Evolutionary conservation across 805 yeast genomes (phyloP).

Genomic region (Yarrowia yakushimensis): DNA sequence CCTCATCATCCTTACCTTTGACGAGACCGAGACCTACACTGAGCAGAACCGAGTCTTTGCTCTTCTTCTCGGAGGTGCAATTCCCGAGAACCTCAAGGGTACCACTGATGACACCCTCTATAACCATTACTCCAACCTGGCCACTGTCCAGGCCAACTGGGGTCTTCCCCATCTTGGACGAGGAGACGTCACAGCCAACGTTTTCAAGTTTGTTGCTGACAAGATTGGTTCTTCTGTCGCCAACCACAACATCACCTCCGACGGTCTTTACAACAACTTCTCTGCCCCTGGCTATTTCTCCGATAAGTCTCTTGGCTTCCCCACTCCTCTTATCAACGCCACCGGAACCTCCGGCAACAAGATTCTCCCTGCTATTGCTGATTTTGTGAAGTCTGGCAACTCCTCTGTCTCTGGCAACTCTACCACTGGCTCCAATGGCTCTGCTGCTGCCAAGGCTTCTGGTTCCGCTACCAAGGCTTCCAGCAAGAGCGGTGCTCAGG

Average conservation of each 20-base stretch:
- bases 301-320: conserved; percentile 12
- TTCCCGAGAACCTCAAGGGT: conserved; percentile 44
- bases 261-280: conserved; percentile 9
- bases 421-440: not conserved
- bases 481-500: conserved; percentile 26
- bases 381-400: not conserved
- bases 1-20: conserved; percentile 49
- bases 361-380: conserved; percentile 15
- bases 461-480: too few species aligned
- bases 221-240: conserved; percentile 30
- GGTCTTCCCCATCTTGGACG: conserved; percentile 50
- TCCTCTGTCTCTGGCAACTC: not conserved
- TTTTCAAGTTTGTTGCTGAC: conserved; percentile 45
- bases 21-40: conserved; percentile 46
- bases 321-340: conserved; percentile 8
- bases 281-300: conserved; percentile 16
- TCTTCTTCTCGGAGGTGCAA: conserved; percentile 47
- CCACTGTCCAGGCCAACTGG: conserved; percentile 51
- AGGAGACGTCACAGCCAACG: conserved; percentile 50
- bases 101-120: conserved; percentile 48
- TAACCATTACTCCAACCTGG: conserved; percentile 50
- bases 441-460: conserved; percentile 5
- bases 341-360: conserved; percentile 2
- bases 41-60: conserved; percentile 47
- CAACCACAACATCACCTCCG: conserved; percentile 5